Conservation (phyloP, 2,329 filamentous ascomycete genomes). For the Dactylella cylindrospora region DNA sequence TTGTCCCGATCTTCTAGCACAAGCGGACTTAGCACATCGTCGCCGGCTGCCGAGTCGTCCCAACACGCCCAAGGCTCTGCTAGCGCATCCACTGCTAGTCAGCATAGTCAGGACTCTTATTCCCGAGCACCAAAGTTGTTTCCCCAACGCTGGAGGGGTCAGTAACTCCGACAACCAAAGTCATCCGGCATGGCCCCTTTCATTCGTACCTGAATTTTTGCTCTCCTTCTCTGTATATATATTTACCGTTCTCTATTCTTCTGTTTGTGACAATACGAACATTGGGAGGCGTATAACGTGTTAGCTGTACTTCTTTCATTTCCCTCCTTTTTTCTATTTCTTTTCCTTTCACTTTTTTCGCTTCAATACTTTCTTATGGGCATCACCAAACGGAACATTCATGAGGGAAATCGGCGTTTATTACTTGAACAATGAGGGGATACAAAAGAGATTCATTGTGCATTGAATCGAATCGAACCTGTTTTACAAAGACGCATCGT, state of each 20-base stretch:
- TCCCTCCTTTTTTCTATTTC: background rate
- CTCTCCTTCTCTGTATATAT: constrained; percentile 3
- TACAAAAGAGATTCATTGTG: no score
- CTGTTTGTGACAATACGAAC: constrained; percentile 6
- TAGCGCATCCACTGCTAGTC: background rate
- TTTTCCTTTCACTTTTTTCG: background rate
- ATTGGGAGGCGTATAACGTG: constrained; percentile 16
- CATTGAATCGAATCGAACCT: no score
- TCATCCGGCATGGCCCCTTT: constrained; percentile 12
- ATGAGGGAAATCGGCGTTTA: no score
- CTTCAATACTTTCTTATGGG: no score
- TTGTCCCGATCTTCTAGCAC: constrained; percentile 43
- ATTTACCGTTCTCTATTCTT: constrained; percentile 5
- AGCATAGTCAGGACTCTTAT: background rate
- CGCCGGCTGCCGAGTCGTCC: no score
- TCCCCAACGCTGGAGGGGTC: constrained; percentile 19
- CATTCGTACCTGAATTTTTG: background rate
- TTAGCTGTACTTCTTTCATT: constrained; percentile 8
- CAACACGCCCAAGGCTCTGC: constrained; percentile 1
- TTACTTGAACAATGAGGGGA: no score
- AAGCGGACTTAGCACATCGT: constrained; percentile 22
- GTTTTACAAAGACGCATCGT: no score
- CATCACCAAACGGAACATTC: no score
- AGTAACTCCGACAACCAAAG: background rate
- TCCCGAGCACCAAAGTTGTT: constrained; percentile 30